Evolutionary conservation across 768 basidiomycete species (phyloP), one percentile per base, ranked within the genome.

Genomic region (Calvatia gigantea): DNA sequence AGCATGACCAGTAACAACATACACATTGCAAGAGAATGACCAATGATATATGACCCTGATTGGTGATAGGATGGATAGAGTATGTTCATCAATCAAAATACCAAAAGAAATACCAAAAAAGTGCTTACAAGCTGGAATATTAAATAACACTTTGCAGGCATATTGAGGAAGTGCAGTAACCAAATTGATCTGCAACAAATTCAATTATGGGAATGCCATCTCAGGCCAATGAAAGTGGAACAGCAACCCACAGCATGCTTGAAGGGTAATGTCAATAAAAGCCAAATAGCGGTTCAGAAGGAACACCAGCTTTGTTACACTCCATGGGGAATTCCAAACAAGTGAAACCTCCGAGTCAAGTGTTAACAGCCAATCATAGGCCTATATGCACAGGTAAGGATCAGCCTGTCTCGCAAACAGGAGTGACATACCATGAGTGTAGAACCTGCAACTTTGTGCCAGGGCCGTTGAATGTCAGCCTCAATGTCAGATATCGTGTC

Each of bases 211-310:
- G n/a, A n/a, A n/a, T n/a, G n/a, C n/a, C n/a, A n/a, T n/a, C n/a
- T n/a, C n/a, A n/a, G n/a, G n/a, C n/a, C n/a, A n/a, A n/a, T n/a
- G n/a, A n/a, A n/a, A n/a, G n/a, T n/a, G 19, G 1, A 19, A 42
- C 6, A 12, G 3, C 11, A 32, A 49, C 47, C 33, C 17, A 49
- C 47, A 27, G 15, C 15, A 11, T 6, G 17, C 6, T 23, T 14
- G n/a, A 11, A 9, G 15, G 11, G 42, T 15, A 12, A 54, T 8
- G 25, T 44, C 28, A 19, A 35, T 44, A 17, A 54, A 54, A 29
- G 52, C 41, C 19, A 44, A 32, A 44, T 54, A 54, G n/a, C 52
- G 39, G 29, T 41, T 23, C 14, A 54, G n/a, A 5, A 54, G 31
- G 27, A 23, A 54, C 21, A 54, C 1, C 11, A 35, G 15, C 29